These are phyloP conservation scores for Leucoagaricus sp. DNA, from an alignment of 1,284 basidiomycete species.

Conservation along the genomic window DNA sequence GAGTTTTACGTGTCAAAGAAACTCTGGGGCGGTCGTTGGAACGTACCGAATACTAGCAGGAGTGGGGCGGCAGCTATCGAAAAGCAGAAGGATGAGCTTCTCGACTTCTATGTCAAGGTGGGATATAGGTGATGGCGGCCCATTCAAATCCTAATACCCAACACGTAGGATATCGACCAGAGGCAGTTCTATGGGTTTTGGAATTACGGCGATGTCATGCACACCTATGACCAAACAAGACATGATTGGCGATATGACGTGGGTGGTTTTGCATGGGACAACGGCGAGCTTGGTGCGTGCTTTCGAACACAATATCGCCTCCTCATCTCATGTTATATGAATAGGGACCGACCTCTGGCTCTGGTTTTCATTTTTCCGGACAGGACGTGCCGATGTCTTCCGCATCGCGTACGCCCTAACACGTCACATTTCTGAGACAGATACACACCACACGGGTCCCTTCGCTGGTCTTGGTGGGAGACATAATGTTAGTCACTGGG, in stretches of 20 bases:
- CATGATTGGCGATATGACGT: slow-evolving; percentile 47
- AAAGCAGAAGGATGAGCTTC: slow-evolving; percentile 36
- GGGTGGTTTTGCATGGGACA: slow-evolving; percentile 43
- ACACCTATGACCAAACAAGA: slow-evolving; percentile 43
- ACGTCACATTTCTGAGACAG: slow-evolving; percentile 42
- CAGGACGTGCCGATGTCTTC: slow-evolving; percentile 43
- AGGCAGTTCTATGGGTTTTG: slow-evolving; percentile 44
- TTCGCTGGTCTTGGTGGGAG: slow-evolving; percentile 43
- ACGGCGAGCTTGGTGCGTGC: slow-evolving; percentile 36
- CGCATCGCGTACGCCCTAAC: slow-evolving; percentile 41
- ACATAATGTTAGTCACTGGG: slow-evolving; percentile 46
- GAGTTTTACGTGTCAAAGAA: slow-evolving; percentile 39
- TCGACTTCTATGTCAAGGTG: slow-evolving; percentile 44
- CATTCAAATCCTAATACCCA: background rate
- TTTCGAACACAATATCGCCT: background rate
- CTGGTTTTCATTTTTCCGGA: slow-evolving; percentile 45
- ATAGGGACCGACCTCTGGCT: slow-evolving; percentile 43
- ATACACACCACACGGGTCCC: slow-evolving; percentile 41
- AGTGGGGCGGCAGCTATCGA: slow-evolving; percentile 36
- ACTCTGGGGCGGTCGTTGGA: slow-evolving; percentile 42
- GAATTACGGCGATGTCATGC: slow-evolving; percentile 46
- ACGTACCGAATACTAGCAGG: slow-evolving; percentile 34
- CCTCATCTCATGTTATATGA: background rate
- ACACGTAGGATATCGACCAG: slow-evolving; percentile 37
- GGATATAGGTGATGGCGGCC: slow-evolving; percentile 5